Conservation (phyloP, 202 grass and related monocot genomes). For the Brachypodium distachyon region DNA sequence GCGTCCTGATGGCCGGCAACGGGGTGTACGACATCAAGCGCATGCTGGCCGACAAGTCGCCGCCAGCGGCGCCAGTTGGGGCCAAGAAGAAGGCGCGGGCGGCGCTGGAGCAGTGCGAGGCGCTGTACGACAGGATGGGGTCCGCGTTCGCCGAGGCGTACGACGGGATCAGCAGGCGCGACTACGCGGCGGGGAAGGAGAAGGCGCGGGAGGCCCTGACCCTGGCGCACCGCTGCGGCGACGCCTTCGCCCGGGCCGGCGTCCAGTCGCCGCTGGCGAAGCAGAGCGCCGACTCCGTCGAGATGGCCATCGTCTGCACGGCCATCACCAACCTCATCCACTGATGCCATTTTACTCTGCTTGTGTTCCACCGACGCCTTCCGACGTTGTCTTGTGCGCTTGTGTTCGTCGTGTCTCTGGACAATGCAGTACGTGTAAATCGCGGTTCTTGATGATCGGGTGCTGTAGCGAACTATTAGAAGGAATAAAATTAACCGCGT, state of each 20-base stretch:
- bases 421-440: too few species aligned
- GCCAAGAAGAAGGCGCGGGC: background rate
- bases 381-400: background rate
- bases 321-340: constrained; percentile 23
- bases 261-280: constrained; percentile 1
- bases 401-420: background rate
- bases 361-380: background rate
- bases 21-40: constrained; percentile 19
- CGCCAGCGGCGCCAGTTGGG: background rate
- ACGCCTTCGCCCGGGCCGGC: background rate
- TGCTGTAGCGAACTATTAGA: background rate
- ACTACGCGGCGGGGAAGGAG: constrained; percentile 9
- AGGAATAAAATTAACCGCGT: background rate
- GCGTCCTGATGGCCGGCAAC: constrained; percentile 12
- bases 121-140: constrained; percentile 13
- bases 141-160: constrained; percentile 22
- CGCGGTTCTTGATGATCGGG: background rate
- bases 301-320: background rate
- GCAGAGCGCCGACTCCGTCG: background rate
- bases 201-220: background rate
- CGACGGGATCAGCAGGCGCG: constrained; percentile 24
- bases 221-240: background rate
- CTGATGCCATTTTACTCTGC: background rate
- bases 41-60: background rate
- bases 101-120: constrained; percentile 14